phyloP scores from a whole-genome alignment of 2,329 filamentous ascomycete genomes.

The Sphaerulina populicola region DNA sequence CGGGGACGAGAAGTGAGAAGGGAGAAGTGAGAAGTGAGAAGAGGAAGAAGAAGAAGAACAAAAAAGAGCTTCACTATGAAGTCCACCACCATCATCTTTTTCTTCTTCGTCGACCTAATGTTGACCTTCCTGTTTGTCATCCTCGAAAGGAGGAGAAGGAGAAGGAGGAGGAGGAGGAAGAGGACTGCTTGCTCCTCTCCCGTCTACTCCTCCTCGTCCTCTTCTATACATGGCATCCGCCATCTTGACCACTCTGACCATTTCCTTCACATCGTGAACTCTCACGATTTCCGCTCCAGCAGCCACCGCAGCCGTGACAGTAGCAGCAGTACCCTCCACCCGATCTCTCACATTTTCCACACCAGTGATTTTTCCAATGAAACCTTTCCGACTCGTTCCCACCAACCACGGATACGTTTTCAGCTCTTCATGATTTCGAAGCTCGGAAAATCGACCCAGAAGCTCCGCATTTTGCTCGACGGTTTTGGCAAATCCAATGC shows the following conservation, averaged over 20 bases:
- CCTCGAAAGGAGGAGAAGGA: background rate
- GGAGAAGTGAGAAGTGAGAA: no score
- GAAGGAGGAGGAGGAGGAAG: background rate
- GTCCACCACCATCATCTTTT: no score
- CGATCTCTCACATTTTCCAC: conserved; percentile 62
- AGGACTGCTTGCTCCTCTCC: no score
- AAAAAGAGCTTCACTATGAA: no score
- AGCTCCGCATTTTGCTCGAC: conserved; percentile 72
- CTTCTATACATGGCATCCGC: conserved; percentile 65
- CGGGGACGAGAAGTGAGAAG: no score
- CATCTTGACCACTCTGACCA: conserved; percentile 76
- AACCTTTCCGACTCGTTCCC: conserved; percentile 80
- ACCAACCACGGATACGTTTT: conserved; percentile 76
- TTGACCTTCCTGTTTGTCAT: no score
- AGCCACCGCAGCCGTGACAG: conserved; percentile 74
- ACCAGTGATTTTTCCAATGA: conserved; percentile 75
- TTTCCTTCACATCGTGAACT: conserved; percentile 83
- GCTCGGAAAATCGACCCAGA: conserved; percentile 60
- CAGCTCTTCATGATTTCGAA: conserved; percentile 46
- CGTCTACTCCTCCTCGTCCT: background rate
- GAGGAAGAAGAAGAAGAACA: no score
- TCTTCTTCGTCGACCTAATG: no score
- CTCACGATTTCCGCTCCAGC: conserved; percentile 86
- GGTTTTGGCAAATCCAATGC: conserved; percentile 87
- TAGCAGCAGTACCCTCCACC: conserved; percentile 78